Evolutionary conservation across 73 alveolate genomes (phyloP).

Genomic region (Effrenium voratum): DNA sequence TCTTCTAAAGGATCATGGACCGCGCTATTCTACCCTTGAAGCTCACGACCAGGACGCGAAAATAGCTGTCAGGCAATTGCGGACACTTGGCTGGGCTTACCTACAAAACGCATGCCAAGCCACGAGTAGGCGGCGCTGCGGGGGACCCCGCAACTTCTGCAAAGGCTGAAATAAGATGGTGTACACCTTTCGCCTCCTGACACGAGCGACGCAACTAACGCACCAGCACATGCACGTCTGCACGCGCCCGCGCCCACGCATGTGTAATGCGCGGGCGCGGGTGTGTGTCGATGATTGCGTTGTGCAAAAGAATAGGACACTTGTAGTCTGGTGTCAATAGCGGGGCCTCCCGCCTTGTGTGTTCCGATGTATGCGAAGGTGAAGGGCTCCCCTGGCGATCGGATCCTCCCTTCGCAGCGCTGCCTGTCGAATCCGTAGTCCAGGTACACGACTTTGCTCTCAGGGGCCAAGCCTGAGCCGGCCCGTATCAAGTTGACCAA

Average conservation of each 20-base stretch:
- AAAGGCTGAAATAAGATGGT: constrained; percentile 22
- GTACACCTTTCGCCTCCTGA: constrained; percentile 28
- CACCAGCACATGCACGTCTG: no score
- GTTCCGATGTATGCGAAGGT: constrained; percentile 45
- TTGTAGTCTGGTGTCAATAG: no score
- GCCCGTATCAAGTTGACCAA: neutral
- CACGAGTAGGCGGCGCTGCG: neutral
- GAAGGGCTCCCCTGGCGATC: neutral
- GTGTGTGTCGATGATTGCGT: no score
- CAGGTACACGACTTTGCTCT: constrained; percentile 2
- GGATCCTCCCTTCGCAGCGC: neutral
- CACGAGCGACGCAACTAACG: neutral
- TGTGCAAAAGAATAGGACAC: no score
- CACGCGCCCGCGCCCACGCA: no score
- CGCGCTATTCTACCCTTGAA: no score
- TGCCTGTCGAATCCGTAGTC: constrained; percentile 21
- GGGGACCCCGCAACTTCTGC: neutral
- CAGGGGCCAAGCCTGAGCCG: constrained; percentile 1
- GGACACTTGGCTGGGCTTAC: no score
- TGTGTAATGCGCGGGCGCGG: no score
- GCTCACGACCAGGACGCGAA: no score
- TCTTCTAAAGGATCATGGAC: no score
- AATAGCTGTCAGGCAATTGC: no score
- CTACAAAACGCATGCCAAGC: neutral
- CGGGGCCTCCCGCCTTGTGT: constrained; percentile 22